Evolutionary conservation across 2,329 filamentous ascomycete species (phyloP).

Genomic region (Bimuria novae-zelandiae): DNA sequence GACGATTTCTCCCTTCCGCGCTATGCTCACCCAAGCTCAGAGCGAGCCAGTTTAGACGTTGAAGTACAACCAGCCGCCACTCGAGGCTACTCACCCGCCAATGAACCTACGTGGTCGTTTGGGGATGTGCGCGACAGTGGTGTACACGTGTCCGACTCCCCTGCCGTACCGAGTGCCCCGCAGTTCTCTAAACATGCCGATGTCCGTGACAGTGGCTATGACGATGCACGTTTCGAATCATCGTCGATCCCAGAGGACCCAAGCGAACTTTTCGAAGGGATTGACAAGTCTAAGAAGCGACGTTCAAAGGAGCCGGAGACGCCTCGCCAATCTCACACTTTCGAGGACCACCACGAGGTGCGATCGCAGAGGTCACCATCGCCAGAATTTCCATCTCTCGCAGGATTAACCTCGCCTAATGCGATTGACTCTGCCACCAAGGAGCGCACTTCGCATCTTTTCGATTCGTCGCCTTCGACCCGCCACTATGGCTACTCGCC

Average conservation of each 20-base stretch:
- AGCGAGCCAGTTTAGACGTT: constrained; percentile 1
- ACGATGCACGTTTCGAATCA: constrained; percentile 30
- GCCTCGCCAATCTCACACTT: constrained; percentile 12
- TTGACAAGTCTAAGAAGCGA: constrained; percentile 20
- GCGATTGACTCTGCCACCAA: constrained; percentile 42
- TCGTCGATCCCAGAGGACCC: constrained; percentile 17
- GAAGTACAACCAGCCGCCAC: constrained; percentile 7
- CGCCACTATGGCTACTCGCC: constrained; percentile 39
- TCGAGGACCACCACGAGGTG: constrained; percentile 12
- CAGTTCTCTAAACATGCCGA: constrained; percentile 31
- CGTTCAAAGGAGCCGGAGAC: constrained; percentile 30
- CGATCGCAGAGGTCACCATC: constrained; percentile 32
- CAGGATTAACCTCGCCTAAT: constrained; percentile 27
- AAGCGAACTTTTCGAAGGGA: constrained; percentile 22
- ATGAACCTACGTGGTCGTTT: constrained; percentile 45
- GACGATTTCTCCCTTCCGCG: constrained; percentile 9
- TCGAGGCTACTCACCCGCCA: constrained; percentile 14
- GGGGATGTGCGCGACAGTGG: constrained; percentile 51
- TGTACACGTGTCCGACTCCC: constrained; percentile 52
- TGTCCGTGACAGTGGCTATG: constrained; percentile 52
- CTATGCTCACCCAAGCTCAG: constrained; percentile 4
- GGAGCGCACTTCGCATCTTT: constrained; percentile 42
- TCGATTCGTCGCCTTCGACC: constrained; percentile 45
- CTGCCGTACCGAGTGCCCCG: constrained; percentile 37
- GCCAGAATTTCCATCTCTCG: constrained; percentile 24